phyloP scores from a whole-genome alignment of 1,139 yeast genomes.

The Protomyces arabidopsidicola region DNA sequence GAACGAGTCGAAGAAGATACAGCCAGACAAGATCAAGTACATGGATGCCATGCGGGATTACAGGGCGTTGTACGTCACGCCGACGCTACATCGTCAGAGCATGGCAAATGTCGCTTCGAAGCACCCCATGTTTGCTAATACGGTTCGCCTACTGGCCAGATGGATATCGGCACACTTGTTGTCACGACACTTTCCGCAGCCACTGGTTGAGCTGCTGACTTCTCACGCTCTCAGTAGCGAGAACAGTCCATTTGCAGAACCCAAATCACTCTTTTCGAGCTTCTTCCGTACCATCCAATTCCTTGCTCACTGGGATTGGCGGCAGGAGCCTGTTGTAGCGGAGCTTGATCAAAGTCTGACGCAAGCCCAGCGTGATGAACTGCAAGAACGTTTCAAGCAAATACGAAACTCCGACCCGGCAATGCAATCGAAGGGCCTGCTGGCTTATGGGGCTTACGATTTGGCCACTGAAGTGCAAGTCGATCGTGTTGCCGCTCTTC shows the following conservation, averaged over 20 bases:
- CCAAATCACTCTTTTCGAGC: slow-evolving; percentile 73
- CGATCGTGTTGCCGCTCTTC: slow-evolving; percentile 67
- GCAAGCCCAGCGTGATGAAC: slow-evolving; percentile 60
- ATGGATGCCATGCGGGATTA: slow-evolving; percentile 28
- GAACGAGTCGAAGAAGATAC: slow-evolving; percentile 28
- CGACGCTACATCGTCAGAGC: slow-evolving; percentile 77
- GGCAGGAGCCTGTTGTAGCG: slow-evolving; percentile 66
- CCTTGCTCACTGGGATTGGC: slow-evolving; percentile 89
- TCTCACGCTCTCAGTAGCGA: slow-evolving; percentile 63
- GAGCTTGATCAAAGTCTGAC: slow-evolving; percentile 54
- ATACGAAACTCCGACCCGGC: slow-evolving; percentile 64
- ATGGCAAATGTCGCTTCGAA: slow-evolving; percentile 66
- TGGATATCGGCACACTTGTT: slow-evolving; percentile 69
- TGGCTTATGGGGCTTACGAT: slow-evolving; percentile 55
- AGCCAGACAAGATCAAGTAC: slow-evolving; percentile 1
- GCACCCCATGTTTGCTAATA: slow-evolving; percentile 69
- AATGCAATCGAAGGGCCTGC: background rate
- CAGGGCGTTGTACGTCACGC: slow-evolving; percentile 58
- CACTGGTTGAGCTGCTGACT: slow-evolving; percentile 74
- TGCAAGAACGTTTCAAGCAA: slow-evolving; percentile 58
- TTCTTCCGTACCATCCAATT: slow-evolving; percentile 69
- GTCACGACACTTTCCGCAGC: slow-evolving; percentile 66
- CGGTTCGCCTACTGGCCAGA: slow-evolving; percentile 75
- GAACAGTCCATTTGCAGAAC: background rate
- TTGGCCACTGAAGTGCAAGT: slow-evolving; percentile 75